Base-by-base conservation (phyloP, 805 yeast species). In the Ogataea thermomethanolica region DNA sequence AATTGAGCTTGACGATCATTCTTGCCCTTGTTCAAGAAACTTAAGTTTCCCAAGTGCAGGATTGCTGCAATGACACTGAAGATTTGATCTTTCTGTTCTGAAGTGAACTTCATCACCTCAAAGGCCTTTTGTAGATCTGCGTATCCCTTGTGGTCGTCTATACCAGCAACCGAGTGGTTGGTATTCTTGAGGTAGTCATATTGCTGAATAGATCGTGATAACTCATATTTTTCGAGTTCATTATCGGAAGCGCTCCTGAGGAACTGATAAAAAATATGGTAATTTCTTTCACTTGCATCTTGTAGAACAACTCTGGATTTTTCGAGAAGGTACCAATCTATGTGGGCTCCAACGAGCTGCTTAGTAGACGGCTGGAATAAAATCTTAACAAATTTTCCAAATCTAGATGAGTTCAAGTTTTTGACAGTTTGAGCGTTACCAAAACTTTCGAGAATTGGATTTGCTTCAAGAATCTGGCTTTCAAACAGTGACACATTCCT, bases 391-490 rank as follows among this genome's bases (percentile, higher is more conserved):
- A 93, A 93, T 65, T 93, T 93, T 27, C 99, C 99, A 61, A 93
- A 93, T 56, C 99, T 77, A 5, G 98, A 91, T 3, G 97, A 89
- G 62, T 93, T 93, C 61, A 90, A 81, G 60, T 93, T 93, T 54
- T 93, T 77, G 11, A 88, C 86, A 0, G 99, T 93, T 56, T 91
- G 95, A 2, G 99, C 91, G 62, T 93, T 93, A 52, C 99, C 99
- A 62, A 93, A 93, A 24, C 96, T 79, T 63, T 93, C 99, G 51
- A 93, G 65, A 35, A 93, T 88, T 1, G 99, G 99, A 58, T 93
- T 93, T 7, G 98, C 96, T 56, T 87, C 90, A 24, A 93, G 62
- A 37, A 93, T 91, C 59, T 86, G 89, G 47, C 76, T 74, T 61
- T 93, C 98, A 51, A 93, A 84, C 33, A 74, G 69, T 11, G 67